A percentile compares a stretch with the other conserved stretches of the same genome.
Conservation (phyloP, 345 rosid species). For the Salix dunnii region DNA sequence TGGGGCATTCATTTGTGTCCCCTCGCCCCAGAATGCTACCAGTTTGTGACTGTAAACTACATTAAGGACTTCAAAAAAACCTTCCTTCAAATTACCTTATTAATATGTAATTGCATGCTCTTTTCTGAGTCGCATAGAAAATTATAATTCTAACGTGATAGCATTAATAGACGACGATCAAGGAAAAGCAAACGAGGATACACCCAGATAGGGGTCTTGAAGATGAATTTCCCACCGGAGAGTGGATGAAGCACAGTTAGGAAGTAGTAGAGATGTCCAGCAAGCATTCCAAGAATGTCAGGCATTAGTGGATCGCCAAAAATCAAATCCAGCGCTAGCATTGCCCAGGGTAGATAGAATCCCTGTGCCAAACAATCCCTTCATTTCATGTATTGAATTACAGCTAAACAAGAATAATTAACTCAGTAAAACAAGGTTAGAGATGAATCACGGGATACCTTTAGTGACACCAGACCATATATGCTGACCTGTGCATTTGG, state of each 20-base stretch:
- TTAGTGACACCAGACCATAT: slow-evolving; percentile 51
- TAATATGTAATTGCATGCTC: too few relatives aligned
- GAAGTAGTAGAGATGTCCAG: slow-evolving; percentile 59
- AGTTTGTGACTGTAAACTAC: slow-evolving; percentile 36
- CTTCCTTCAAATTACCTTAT: too few relatives aligned
- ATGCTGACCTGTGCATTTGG: slow-evolving; percentile 52
- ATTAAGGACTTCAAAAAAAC: slow-evolving; percentile 11
- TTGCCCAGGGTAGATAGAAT: slow-evolving; percentile 67
- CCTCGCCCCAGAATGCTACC: slow-evolving; percentile 52
- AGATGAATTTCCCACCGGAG: slow-evolving; percentile 42
- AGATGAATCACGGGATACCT: slow-evolving; percentile 26
- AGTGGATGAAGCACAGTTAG: slow-evolving; percentile 69
- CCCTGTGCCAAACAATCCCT: slow-evolving; percentile 31
- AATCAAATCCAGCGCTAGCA: slow-evolving; percentile 55
- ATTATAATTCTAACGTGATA: too few relatives aligned
- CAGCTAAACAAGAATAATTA: neutral
- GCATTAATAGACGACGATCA: too few relatives aligned
- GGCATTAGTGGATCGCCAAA: slow-evolving; percentile 53
- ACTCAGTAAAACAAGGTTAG: neutral
- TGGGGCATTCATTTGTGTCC: slow-evolving; percentile 45
- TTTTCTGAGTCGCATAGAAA: too few relatives aligned
- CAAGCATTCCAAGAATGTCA: slow-evolving; percentile 57
- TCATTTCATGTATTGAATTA: neutral
- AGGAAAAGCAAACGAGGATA: slow-evolving; percentile 39
- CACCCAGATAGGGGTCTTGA: slow-evolving; percentile 67